phyloP scores from a whole-genome alignment of 1,284 basidiomycete genomes.

The Rhodotorula sp. region DNA sequence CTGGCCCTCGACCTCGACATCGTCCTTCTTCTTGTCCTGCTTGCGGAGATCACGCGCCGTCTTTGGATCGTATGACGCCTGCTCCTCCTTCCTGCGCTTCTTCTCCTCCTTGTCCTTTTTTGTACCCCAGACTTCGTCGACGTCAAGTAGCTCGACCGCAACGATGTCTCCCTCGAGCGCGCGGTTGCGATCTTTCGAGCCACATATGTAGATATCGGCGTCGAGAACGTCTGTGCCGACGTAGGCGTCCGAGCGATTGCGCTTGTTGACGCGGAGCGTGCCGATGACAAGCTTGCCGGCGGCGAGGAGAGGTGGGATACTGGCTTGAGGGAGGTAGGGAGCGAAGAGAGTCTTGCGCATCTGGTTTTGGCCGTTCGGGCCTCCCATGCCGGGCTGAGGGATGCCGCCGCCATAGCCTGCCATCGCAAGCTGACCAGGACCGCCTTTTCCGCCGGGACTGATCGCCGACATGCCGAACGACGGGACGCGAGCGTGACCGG shows the following conservation, averaged over 20 bases:
- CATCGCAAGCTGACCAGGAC: slow-evolving; percentile 54
- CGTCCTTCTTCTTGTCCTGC: slow-evolving; percentile 99
- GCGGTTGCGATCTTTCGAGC: slow-evolving; percentile 94
- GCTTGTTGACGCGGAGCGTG: slow-evolving; percentile 96
- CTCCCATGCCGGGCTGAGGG: slow-evolving; percentile 60
- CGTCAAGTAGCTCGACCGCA: slow-evolving; percentile 95
- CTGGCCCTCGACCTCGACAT: slow-evolving; percentile 98
- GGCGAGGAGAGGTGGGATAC: slow-evolving; percentile 91
- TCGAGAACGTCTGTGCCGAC: slow-evolving; percentile 99
- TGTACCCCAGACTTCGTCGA: slow-evolving; percentile 96
- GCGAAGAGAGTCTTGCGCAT: slow-evolving; percentile 98
- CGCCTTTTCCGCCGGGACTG: slow-evolving; percentile 26
- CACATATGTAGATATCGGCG: slow-evolving; percentile 82
- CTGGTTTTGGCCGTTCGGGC: slow-evolving; percentile 57
- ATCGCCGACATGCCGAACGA: slow-evolving; percentile 92
- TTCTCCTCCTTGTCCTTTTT: slow-evolving; percentile 99
- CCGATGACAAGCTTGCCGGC: slow-evolving; percentile 98
- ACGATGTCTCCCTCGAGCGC: slow-evolving; percentile 98
- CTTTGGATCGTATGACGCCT: slow-evolving; percentile 81
- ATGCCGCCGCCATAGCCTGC: slow-evolving; percentile 79
- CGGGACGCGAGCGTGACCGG: slow-evolving; percentile 93
- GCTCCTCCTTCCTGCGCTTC: slow-evolving; percentile 99
- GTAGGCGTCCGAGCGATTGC: slow-evolving; percentile 88
- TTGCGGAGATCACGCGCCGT: slow-evolving; percentile 62
- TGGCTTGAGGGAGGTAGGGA: slow-evolving; percentile 96